Evolutionary conservation across 208 protist genomes (phyloP).

Genomic region (Lotmaria passim): DNA sequence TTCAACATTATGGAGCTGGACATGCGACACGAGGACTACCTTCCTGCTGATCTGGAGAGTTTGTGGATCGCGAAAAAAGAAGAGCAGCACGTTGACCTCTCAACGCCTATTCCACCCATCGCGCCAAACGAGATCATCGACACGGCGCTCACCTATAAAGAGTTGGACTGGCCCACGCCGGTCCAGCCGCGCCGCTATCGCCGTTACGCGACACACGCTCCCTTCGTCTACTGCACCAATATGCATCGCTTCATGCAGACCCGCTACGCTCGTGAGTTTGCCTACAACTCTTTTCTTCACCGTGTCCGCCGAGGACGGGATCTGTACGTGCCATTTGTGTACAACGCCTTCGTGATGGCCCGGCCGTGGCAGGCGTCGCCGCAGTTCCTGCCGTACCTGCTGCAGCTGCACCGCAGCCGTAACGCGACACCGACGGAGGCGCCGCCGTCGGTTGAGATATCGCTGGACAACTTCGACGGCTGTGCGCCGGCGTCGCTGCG

Average conservation of each 20-base stretch:
- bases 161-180: background rate
- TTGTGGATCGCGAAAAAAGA: conserved; percentile 8
- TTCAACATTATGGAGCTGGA: conserved; percentile 51
- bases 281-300: conserved; percentile 21
- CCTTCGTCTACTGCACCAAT: conserved; percentile 64
- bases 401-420: conserved; percentile 12
- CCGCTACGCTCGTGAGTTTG: conserved; percentile 49
- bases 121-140: too few species aligned
- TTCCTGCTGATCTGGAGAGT: conserved; percentile 23
- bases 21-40: conserved; percentile 25
- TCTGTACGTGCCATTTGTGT: conserved; percentile 57
- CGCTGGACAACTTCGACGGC: conserved; percentile 61
- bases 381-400: conserved; percentile 46
- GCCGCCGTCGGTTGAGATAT: conserved; percentile 25
- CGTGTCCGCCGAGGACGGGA: conserved; percentile 36
- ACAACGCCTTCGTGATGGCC: conserved; percentile 62
- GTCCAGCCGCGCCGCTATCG: conserved; percentile 19
- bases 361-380: conserved; percentile 62
- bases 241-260: conserved; percentile 46
- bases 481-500: conserved; percentile 46
- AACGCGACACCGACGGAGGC: background rate
- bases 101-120: too few species aligned
- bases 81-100: background rate
- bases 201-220: too few species aligned
- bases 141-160: too few species aligned